These are phyloP conservation scores for Ascochyta pisi DNA, from an alignment of 2,329 filamentous ascomycete species.

Conservation along the genomic window DNA sequence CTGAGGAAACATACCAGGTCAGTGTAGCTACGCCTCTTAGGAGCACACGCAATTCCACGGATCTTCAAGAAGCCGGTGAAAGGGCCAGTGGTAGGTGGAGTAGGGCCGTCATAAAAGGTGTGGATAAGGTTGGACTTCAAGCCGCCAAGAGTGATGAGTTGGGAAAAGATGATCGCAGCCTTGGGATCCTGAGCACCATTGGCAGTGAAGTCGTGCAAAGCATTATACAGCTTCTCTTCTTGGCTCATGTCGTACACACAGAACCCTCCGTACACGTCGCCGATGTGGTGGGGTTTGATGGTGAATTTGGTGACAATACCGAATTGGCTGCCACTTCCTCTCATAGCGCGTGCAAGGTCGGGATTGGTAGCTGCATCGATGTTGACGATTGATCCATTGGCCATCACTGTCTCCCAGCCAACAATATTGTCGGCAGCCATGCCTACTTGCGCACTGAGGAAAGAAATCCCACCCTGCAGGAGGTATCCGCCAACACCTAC, in stretches of 20 bases:
- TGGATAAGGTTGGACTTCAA: slow-evolving; percentile 21
- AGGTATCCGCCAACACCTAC: slow-evolving; percentile 33
- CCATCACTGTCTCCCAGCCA: slow-evolving; percentile 42
- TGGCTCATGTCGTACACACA: slow-evolving; percentile 42
- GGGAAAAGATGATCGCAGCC: slow-evolving; percentile 32
- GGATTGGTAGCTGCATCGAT: slow-evolving; percentile 33
- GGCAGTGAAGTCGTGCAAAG: slow-evolving; percentile 44
- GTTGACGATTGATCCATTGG: slow-evolving; percentile 39
- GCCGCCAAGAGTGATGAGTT: slow-evolving; percentile 18
- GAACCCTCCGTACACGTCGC: slow-evolving; percentile 50
- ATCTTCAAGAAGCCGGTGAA: slow-evolving; percentile 47
- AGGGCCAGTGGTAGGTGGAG: slow-evolving; percentile 37
- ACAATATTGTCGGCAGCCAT: slow-evolving; percentile 43
- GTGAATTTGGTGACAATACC: slow-evolving; percentile 40
- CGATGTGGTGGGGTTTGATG: slow-evolving; percentile 31
- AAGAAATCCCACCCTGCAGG: slow-evolving; percentile 31
- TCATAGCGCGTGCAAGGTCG: slow-evolving; percentile 45
- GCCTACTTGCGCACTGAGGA: slow-evolving; percentile 34
- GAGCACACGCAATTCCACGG: slow-evolving; percentile 25
- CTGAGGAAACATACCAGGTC: slow-evolving; percentile 30
- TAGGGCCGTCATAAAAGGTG: slow-evolving; percentile 34
- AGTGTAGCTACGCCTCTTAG: slow-evolving; percentile 41
- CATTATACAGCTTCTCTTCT: slow-evolving; percentile 39
- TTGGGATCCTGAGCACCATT: slow-evolving; percentile 33
- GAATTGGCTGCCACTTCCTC: slow-evolving; percentile 35